Conservation (phyloP, 106 monocot genomes). For the Platanthera zijinensis region DNA sequence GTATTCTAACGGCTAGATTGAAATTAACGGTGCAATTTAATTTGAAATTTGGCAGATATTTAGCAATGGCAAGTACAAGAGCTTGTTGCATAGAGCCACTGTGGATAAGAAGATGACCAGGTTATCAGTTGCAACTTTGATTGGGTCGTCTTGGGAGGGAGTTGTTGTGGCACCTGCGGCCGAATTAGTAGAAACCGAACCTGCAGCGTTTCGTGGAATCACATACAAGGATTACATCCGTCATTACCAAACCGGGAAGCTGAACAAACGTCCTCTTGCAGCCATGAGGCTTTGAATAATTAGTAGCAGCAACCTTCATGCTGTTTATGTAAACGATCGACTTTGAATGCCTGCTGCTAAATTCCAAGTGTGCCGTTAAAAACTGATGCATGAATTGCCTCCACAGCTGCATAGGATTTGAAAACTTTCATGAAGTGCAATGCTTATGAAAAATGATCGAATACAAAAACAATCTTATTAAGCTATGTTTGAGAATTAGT, state of each 20-base stretch:
- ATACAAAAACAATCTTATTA: no score
- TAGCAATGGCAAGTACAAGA: constrained; percentile 65
- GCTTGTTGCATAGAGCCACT: constrained; percentile 41
- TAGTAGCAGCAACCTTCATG: no score
- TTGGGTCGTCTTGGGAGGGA: constrained; percentile 29
- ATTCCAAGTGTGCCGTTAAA: no score
- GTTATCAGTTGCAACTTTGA: constrained; percentile 30
- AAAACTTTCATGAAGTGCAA: no score
- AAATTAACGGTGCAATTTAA: not conserved
- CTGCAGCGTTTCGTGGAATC: constrained; percentile 24
- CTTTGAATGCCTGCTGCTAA: no score
- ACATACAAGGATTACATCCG: constrained; percentile 39
- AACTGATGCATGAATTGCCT: no score
- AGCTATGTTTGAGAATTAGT: no score
- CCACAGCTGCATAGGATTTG: no score
- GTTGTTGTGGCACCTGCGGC: constrained; percentile 27
- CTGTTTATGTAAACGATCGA: no score
- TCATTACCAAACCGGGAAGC: constrained; percentile 29
- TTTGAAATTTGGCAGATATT: constrained; percentile 27
- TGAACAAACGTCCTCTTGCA: constrained; percentile 12
- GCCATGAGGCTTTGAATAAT: not conserved
- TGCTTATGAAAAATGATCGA: no score
- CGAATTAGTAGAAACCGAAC: constrained; percentile 15
- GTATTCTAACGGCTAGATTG: not conserved
- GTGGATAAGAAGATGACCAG: constrained; percentile 26